phyloP scores from a whole-genome alignment of 2,329 filamentous ascomycete species.

The Drechslerella coelobrocha region DNA sequence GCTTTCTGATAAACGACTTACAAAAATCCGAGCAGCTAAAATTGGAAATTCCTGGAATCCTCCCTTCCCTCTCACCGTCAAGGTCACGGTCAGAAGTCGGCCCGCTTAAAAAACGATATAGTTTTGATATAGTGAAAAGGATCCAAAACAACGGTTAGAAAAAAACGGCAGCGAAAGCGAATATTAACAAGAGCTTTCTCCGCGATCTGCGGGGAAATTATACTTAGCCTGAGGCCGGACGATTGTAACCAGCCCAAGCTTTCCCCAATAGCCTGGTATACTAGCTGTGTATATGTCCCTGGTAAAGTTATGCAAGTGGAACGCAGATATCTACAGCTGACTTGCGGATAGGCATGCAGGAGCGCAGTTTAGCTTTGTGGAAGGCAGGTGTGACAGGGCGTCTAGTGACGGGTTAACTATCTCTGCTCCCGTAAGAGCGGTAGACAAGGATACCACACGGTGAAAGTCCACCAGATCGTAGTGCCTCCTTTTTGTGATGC shows the following conservation, averaged over 20 bases:
- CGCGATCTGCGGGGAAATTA: conserved; percentile 47
- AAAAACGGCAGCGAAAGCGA: conserved; percentile 16
- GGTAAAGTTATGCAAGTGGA: conserved; percentile 45
- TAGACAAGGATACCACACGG: conserved; percentile 34
- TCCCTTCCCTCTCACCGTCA: conserved; percentile 11
- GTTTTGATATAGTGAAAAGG: conserved; percentile 19
- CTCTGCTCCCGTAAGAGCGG: conserved; percentile 33
- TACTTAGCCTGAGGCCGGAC: conserved; percentile 46
- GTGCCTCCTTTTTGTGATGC: conserved; percentile 32
- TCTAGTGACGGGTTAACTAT: conserved; percentile 47
- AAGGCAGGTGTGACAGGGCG: conserved; percentile 34
- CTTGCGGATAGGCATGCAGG: conserved; percentile 45
- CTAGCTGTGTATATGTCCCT: conserved; percentile 30
- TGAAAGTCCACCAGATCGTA: conserved; percentile 37
- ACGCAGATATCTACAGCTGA: conserved; percentile 48
- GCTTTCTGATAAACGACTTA: conserved; percentile 21
- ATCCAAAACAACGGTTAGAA: conserved; percentile 10
- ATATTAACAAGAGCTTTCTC: conserved; percentile 28
- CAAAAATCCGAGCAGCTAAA: conserved; percentile 12
- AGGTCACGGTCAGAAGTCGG: conserved; percentile 1
- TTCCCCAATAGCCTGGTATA: conserved; percentile 27
- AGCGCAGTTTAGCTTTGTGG: conserved; percentile 42
- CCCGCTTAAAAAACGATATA: not conserved
- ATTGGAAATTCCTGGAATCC: conserved; percentile 19
- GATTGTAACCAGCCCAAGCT: conserved; percentile 27